Evolutionary conservation across 495 filamentous ascomycete species (phyloP).

Genomic region (Aspergillus heteromorphus): DNA sequence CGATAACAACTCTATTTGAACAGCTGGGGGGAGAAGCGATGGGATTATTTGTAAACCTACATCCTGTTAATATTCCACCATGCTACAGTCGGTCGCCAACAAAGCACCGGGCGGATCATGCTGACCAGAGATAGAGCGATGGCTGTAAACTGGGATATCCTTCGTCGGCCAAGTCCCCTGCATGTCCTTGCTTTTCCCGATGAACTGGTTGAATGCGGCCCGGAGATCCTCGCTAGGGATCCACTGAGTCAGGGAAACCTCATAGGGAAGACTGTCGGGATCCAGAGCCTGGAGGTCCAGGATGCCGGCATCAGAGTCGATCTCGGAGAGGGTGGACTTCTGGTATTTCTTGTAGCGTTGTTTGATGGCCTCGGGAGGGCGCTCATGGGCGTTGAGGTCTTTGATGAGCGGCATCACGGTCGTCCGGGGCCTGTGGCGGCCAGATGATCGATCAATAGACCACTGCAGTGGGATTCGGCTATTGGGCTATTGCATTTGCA

Average conservation of each 20-base stretch:
- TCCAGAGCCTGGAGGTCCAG: conserved; percentile 43
- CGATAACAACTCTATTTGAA: conserved; percentile 63
- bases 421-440: not conserved
- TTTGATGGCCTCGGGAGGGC: conserved; percentile 60
- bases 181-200: conserved; percentile 16
- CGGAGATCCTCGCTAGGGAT: conserved; percentile 30
- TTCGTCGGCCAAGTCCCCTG: conserved; percentile 20
- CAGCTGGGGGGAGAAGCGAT: conserved; percentile 57
- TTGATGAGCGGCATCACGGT: conserved; percentile 33
- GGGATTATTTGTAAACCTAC: conserved; percentile 73
- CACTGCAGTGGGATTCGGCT: not conserved
- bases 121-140: conserved; percentile 38
- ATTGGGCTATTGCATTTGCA: not conserved
- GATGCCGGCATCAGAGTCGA: conserved; percentile 43
- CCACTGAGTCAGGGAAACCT: conserved; percentile 24
- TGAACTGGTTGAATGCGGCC: conserved; percentile 31
- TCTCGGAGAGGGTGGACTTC: conserved; percentile 33
- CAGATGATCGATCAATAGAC: not conserved
- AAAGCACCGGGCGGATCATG: conserved; percentile 1
- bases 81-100: conserved; percentile 1
- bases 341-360: conserved; percentile 62
- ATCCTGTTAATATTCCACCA: conserved; percentile 17
- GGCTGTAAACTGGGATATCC: conserved; percentile 44
- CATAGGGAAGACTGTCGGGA: conserved; percentile 22
- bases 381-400: conserved; percentile 62